Evolutionary conservation across 164 flowering plant genomes (phyloP).

Genomic region (Piper betle): DNA sequence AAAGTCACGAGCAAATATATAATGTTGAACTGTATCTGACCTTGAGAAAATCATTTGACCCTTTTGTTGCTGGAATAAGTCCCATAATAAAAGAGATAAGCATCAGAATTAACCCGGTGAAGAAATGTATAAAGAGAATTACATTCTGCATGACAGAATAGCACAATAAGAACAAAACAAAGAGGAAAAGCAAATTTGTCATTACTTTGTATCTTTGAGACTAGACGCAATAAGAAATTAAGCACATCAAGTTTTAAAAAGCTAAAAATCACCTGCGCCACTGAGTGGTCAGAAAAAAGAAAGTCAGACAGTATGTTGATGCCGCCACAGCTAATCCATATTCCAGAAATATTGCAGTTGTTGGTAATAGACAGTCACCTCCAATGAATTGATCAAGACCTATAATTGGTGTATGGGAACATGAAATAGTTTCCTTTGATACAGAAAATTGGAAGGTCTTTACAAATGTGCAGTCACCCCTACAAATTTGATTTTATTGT

Average conservation of each 20-base stretch:
- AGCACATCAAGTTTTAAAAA: constrained; percentile 1
- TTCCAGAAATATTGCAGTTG: constrained; percentile 57
- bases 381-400: constrained; percentile 93
- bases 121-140: constrained; percentile 72
- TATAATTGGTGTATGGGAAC: constrained; percentile 8
- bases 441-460: too few relatives aligned
- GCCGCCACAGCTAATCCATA: constrained; percentile 89
- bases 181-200: neutral
- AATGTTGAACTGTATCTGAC: constrained; percentile 17
- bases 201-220: too few relatives aligned
- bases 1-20: too few relatives aligned
- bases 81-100: constrained; percentile 96
- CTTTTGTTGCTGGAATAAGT: constrained; percentile 46
- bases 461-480: too few relatives aligned
- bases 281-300: constrained; percentile 81
- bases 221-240: neutral
- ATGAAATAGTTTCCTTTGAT: too few relatives aligned
- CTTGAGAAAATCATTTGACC: constrained; percentile 71
- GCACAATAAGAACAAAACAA: neutral
- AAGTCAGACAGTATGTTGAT: constrained; percentile 92
- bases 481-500: too few relatives aligned
- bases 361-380: constrained; percentile 41
- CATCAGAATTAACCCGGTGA: constrained; percentile 91
- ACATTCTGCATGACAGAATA: constrained; percentile 55
- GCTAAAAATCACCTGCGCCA: constrained; percentile 63